These are phyloP conservation scores for Biscutella auriculata DNA, from an alignment of 441 rosid species.

Conservation along the genomic window DNA sequence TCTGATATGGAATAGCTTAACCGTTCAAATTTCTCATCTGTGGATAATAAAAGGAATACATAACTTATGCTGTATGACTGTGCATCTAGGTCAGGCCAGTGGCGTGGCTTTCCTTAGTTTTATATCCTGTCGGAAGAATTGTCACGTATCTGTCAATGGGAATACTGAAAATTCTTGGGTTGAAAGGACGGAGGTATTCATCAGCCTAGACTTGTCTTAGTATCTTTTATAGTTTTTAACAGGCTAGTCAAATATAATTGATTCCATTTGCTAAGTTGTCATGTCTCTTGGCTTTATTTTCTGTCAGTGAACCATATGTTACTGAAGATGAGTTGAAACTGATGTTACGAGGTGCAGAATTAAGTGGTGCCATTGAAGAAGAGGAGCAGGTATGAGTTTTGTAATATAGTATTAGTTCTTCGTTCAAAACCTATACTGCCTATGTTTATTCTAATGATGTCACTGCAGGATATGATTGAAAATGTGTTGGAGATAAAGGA, in stretches of 20 bases:
- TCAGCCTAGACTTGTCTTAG: slow-evolving; percentile 1
- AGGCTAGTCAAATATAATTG: neutral
- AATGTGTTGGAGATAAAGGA: slow-evolving; percentile 98
- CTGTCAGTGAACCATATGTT: slow-evolving; percentile 77
- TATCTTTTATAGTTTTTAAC: neutral
- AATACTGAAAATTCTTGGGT: slow-evolving; percentile 85
- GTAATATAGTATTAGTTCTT: neutral
- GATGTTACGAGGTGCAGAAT: slow-evolving; percentile 94
- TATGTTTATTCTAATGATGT: slow-evolving; percentile 12
- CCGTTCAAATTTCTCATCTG: neutral
- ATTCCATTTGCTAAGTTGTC: neutral
- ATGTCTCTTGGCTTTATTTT: neutral
- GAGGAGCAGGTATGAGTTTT: slow-evolving; percentile 73
- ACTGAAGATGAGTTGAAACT: slow-evolving; percentile 95
- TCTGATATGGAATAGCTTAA: slow-evolving; percentile 8
- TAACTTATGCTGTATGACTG: slow-evolving; percentile 29
- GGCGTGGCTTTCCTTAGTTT: slow-evolving; percentile 93
- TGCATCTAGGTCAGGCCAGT: slow-evolving; percentile 95
- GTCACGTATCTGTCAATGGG: slow-evolving; percentile 94
- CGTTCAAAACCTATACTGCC: slow-evolving; percentile 1
- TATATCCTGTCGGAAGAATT: slow-evolving; percentile 94
- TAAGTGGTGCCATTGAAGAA: slow-evolving; percentile 98
- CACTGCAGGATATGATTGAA: slow-evolving; percentile 93
- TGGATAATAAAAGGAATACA: slow-evolving; percentile 1
- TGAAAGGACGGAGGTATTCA: slow-evolving; percentile 85